A percentile compares a stretch with the other conserved stretches of the same genome.
These are phyloP conservation scores for Pichia rugopelliculosa DNA, from an alignment of 805 yeast species.

Conservation along the genomic window DNA sequence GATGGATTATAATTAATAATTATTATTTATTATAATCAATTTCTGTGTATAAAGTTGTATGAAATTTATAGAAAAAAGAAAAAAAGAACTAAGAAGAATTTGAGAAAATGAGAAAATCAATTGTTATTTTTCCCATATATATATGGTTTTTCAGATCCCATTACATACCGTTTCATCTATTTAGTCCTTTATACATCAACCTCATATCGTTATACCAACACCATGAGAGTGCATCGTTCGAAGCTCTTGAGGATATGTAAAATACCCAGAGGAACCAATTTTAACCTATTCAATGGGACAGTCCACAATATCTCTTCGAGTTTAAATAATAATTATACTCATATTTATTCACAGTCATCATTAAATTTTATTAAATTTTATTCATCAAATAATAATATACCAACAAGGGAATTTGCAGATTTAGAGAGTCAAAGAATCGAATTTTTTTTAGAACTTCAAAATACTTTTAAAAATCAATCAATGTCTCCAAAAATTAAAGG, in stretches of 20 bases:
- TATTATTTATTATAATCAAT: background rate
- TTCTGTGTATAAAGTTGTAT: background rate
- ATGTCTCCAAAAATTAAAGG: constrained; percentile 24
- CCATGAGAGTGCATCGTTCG: background rate
- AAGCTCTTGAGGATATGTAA: background rate
- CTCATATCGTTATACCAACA: background rate
- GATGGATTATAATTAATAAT: constrained; percentile 4
- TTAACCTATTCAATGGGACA: background rate
- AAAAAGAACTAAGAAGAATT: background rate
- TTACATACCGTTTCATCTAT: background rate
- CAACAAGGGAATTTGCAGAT: constrained; percentile 13
- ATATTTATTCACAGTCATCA: background rate
- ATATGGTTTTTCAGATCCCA: background rate
- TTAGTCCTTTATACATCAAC: too few species aligned
- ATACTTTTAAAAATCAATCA: constrained; percentile 18
- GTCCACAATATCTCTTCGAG: background rate
- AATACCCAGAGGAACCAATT: background rate
- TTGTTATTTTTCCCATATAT: too few species aligned
- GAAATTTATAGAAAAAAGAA: background rate
- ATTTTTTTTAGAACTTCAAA: constrained; percentile 18
- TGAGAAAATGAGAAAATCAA: background rate
- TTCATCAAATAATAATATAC: background rate
- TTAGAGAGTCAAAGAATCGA: constrained; percentile 10
- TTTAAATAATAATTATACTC: background rate
- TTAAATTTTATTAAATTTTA: background rate